Evolutionary conservation across 148 eudicot genomes (phyloP).

Genomic region (Bassia scoparia): DNA sequence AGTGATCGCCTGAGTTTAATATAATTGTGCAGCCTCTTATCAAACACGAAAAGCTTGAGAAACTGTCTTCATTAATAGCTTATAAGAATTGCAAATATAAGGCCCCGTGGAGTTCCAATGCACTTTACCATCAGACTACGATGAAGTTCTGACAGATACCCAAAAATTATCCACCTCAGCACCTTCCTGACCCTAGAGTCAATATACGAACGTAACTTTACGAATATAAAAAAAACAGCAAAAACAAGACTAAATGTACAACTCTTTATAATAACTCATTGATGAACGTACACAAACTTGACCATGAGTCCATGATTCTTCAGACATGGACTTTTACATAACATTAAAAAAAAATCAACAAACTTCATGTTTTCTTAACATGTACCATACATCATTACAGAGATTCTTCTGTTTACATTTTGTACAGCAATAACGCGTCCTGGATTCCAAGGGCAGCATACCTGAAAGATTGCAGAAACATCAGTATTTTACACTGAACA

Average conservation of each 20-base stretch:
- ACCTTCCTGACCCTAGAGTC: not conserved
- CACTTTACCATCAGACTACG: not conserved
- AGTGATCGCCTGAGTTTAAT: too few species aligned
- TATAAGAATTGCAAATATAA: not conserved
- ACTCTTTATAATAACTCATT: slow-evolving; percentile 1
- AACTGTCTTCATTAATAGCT: not conserved
- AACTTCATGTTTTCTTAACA: slow-evolving; percentile 10
- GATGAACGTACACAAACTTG: slow-evolving; percentile 18
- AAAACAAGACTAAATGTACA: not conserved
- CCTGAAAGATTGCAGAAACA: slow-evolving; percentile 45
- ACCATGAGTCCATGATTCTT: not conserved
- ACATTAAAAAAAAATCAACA: not conserved
- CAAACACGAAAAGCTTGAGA: not conserved
- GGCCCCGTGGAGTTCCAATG: not conserved
- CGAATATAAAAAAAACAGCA: not conserved
- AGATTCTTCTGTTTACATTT: slow-evolving; percentile 90
- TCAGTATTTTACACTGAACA: slow-evolving; percentile 10
- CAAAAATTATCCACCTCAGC: not conserved
- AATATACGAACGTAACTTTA: not conserved
- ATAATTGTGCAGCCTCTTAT: not conserved
- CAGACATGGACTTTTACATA: not conserved
- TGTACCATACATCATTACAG: slow-evolving; percentile 30
- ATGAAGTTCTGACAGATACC: not conserved
- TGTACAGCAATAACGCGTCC: slow-evolving; percentile 86
- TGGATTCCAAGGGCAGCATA: slow-evolving; percentile 92